Conservation (phyloP, 2,329 filamentous ascomycete genomes). For the Cadophora malorum region DNA sequence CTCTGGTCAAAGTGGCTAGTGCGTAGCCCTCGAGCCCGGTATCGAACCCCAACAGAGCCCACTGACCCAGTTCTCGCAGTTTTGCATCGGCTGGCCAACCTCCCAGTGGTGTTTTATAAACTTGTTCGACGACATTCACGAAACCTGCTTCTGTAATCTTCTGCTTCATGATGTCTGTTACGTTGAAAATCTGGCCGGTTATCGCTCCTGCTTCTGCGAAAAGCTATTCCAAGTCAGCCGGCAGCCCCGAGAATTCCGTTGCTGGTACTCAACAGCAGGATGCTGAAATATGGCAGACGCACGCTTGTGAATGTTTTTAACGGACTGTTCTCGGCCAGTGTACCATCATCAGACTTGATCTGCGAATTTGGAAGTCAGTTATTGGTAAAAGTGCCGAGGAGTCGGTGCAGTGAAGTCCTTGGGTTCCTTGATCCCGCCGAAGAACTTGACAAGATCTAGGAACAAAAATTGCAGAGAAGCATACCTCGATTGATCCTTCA, state of each 20-base stretch:
- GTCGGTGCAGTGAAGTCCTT: too few species aligned
- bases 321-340: constrained; percentile 48
- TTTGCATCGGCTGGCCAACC: constrained; percentile 45
- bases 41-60: constrained; percentile 37
- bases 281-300: neutral
- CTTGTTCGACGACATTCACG: constrained; percentile 42
- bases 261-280: neutral
- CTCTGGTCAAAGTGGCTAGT: constrained; percentile 38
- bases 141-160: constrained; percentile 42
- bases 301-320: constrained; percentile 50
- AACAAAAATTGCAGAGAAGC: neutral
- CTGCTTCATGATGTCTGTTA: constrained; percentile 35
- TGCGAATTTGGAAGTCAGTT: neutral
- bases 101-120: constrained; percentile 44
- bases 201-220: constrained; percentile 50
- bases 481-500: constrained; percentile 38
- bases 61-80: constrained; percentile 41
- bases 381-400: neutral
- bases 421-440: neutral
- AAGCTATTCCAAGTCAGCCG: constrained; percentile 40
- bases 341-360: constrained; percentile 53
- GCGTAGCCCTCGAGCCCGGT: constrained; percentile 40
- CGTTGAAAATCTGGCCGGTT: constrained; percentile 48
- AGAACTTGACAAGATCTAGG: too few species aligned
- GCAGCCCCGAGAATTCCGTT: neutral